Conservation (phyloP, 176 grass and related monocot genomes). For the Carex pumila region DNA sequence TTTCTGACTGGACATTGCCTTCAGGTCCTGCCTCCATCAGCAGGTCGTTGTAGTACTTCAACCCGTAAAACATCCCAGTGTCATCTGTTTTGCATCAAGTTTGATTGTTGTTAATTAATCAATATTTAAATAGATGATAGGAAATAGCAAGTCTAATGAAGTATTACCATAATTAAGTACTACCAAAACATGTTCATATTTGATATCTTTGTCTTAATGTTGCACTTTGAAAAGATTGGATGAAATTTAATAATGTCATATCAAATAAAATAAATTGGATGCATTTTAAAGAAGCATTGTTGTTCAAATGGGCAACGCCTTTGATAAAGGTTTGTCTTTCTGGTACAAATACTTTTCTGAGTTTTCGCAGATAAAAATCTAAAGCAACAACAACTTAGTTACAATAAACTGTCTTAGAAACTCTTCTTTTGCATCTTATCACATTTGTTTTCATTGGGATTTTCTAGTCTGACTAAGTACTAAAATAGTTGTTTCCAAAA, state of each 20-base stretch:
- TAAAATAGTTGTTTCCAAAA: neutral
- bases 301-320: neutral
- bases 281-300: neutral
- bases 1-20: constrained; percentile 80
- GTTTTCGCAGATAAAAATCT: too few relatives aligned
- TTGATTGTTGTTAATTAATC: neutral
- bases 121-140: neutral
- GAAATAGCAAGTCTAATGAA: neutral
- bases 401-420: neutral
- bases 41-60: constrained; percentile 86
- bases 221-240: neutral
- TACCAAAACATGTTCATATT: neutral
- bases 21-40: constrained; percentile 81
- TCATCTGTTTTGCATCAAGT: constrained; percentile 44
- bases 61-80: constrained; percentile 85
- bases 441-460: neutral
- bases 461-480: neutral
- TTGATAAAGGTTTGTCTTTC: too few relatives aligned
- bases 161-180: neutral
- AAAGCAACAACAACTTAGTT: too few relatives aligned
- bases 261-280: too few relatives aligned
- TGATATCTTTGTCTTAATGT: neutral
- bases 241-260: neutral
- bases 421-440: neutral
- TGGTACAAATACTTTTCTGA: too few relatives aligned